These are phyloP conservation scores for Neurospora sp. DNA, from an alignment of 2,329 filamentous ascomycete genomes.

Conservation along the genomic window DNA sequence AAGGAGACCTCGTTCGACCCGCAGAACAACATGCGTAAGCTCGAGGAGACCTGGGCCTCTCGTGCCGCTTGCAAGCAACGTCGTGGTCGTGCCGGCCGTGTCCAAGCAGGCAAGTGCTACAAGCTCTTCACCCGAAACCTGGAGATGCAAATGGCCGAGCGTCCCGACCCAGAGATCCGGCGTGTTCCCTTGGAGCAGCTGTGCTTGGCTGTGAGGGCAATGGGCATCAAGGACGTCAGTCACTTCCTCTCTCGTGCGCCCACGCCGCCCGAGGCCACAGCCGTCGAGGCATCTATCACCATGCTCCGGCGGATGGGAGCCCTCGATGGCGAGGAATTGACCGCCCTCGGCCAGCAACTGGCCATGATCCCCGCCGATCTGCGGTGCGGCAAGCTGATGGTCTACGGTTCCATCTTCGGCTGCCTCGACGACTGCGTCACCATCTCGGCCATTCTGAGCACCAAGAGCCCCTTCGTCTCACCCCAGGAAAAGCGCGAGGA, in stretches of 20 bases:
- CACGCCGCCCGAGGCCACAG: slow-evolving; percentile 75
- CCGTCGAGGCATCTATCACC: slow-evolving; percentile 75
- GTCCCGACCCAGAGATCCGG: slow-evolving; percentile 88
- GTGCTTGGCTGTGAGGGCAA: slow-evolving; percentile 87
- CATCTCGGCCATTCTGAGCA: slow-evolving; percentile 86
- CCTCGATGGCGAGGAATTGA: slow-evolving; percentile 75
- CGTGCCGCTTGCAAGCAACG: slow-evolving; percentile 90
- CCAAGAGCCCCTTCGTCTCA: slow-evolving; percentile 75
- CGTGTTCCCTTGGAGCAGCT: slow-evolving; percentile 89
- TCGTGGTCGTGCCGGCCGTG: slow-evolving; percentile 84
- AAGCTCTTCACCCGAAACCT: slow-evolving; percentile 86
- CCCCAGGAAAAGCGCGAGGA: slow-evolving; percentile 76
- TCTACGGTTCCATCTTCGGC: slow-evolving; percentile 88
- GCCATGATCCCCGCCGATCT: slow-evolving; percentile 91
- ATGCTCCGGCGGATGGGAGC: slow-evolving; percentile 80
- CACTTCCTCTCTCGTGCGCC: slow-evolving; percentile 76
- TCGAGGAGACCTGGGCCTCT: slow-evolving; percentile 93
- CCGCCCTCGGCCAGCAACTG: slow-evolving; percentile 84
- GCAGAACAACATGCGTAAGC: slow-evolving; percentile 83
- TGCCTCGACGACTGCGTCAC: slow-evolving; percentile 83
- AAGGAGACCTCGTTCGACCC: slow-evolving; percentile 95
- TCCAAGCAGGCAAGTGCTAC: slow-evolving; percentile 84
- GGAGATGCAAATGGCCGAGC: slow-evolving; percentile 75
- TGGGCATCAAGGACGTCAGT: slow-evolving; percentile 78
- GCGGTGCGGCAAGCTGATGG: slow-evolving; percentile 86